phyloP scores from a whole-genome alignment of 2,329 filamentous ascomycete species.

The Allantophomopsis lycopodina region DNA sequence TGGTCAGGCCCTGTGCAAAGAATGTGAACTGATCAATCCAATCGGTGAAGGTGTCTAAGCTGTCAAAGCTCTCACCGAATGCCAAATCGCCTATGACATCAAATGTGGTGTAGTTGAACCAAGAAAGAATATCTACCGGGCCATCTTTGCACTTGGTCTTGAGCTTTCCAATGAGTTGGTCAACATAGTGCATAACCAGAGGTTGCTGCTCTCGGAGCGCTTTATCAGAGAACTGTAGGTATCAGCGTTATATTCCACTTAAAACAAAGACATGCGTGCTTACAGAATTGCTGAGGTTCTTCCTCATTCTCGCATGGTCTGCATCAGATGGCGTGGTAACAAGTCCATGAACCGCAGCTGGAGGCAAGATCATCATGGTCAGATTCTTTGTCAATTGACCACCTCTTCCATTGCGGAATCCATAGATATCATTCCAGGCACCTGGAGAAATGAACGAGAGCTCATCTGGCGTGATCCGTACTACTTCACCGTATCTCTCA shows the following conservation, averaged over 20 bases:
- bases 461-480: constrained; percentile 18
- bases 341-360: not conserved
- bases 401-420: constrained; percentile 7
- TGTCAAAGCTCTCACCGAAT: constrained; percentile 26
- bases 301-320: not conserved
- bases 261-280: not conserved
- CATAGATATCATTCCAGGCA: constrained; percentile 19
- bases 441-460: constrained; percentile 16
- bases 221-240: constrained; percentile 14
- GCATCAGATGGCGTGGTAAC: not conserved
- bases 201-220: constrained; percentile 17
- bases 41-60: constrained; percentile 9
- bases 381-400: too few relatives aligned
- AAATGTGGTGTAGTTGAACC: constrained; percentile 17
- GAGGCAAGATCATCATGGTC: not conserved
- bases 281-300: not conserved
- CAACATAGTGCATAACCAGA: constrained; percentile 13
- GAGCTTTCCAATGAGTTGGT: constrained; percentile 1
- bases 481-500: constrained; percentile 12
- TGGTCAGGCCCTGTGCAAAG: too few relatives aligned
- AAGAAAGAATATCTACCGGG: constrained; percentile 5
- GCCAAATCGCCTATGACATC: constrained; percentile 28
- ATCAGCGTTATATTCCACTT: too few relatives aligned
- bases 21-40: not conserved
- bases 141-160: not conserved